Evolutionary conservation across 2,329 filamentous ascomycete species (phyloP), one percentile per base, ranked within the genome.

Genomic region (Aspergillus sp.): DNA sequence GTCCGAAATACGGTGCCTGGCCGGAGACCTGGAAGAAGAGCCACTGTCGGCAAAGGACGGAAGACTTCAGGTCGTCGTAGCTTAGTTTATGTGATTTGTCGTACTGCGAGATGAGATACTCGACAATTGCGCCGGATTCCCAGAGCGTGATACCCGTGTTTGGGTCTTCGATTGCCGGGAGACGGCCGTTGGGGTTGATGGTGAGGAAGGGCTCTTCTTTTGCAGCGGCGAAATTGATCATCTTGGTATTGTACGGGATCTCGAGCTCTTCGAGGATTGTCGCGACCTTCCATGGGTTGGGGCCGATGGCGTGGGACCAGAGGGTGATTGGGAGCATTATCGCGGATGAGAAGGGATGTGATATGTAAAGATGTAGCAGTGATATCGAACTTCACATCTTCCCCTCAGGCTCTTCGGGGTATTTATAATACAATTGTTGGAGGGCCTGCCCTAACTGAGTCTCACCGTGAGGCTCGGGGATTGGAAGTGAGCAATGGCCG

Each of bases 1-100:
- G 80, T 4, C 80, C 81, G 57, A 74, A 82, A 63, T 82, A 82
- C 1, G 80, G 80, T 0, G 78, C 80, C 56, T 82, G 79, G 9
- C 79, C 79, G 3, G 74, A 74, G 21, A 70, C 66, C 64, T 82
- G 78, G 66, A 75, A 81, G 62, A 72, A 74, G 4, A 81, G 70
- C 77, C 77, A 81, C 52, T 80, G 77, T 56, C 75, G 74, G 3
- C 27, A 31, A 3, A 31, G 27, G 9, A 31, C 3, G 9, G 27
- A 31, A 3, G 2, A 4, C 4, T 31, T 31, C 3, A 31, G 3
- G 3, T 31, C 27, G 4, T 4, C 9, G 9, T 31, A 31, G 9
- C 27, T 31, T 9, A 81, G 70, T 76, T 77, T 81, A 51, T 80
- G 77, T 55, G 74, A 67, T 17, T 79, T 69, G 63, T 81, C 78